phyloP scores from a whole-genome alignment of 1,284 basidiomycete genomes.

The Leccinum pachyderme region DNA sequence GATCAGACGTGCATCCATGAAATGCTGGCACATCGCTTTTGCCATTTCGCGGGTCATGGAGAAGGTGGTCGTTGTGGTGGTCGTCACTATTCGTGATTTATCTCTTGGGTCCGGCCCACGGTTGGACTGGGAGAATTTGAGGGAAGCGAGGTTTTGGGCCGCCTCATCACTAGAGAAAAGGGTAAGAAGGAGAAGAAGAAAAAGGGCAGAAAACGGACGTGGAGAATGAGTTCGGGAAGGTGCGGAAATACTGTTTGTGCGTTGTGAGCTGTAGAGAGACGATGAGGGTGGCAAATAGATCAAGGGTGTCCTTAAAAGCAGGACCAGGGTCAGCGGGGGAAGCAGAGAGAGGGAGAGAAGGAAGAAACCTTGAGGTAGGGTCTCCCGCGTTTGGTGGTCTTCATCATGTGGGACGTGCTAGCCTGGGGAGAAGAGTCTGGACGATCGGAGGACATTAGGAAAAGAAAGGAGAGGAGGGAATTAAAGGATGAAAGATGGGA shows the following conservation, averaged over 20 bases:
- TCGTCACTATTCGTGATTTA: constrained; percentile 95
- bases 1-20: constrained; percentile 97
- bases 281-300: constrained; percentile 95
- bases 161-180: constrained; percentile 81
- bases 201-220: constrained; percentile 58
- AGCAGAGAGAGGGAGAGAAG: constrained; percentile 3
- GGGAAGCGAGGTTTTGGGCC: constrained; percentile 87
- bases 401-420: constrained; percentile 90
- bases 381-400: constrained; percentile 90
- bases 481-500: constrained; percentile 19
- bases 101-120: constrained; percentile 97
- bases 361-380: constrained; percentile 83
- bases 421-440: constrained; percentile 39
- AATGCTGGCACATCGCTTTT: constrained; percentile 98
- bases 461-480: constrained; percentile 27
- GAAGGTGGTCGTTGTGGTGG: constrained; percentile 98
- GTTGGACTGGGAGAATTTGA: constrained; percentile 99
- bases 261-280: constrained; percentile 88
- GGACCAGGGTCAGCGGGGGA: not conserved
- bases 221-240: constrained; percentile 92
- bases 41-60: constrained; percentile 99
- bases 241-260: constrained; percentile 95
- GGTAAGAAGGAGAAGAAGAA: constrained; percentile 15
- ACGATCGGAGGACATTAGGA: constrained; percentile 42
- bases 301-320: constrained; percentile 83